A percentile compares a stretch with the other conserved stretches of the same genome.
Evolutionary conservation across 2,329 filamentous ascomycete genomes (phyloP).

Genomic region (Huntiella moniliformis): DNA sequence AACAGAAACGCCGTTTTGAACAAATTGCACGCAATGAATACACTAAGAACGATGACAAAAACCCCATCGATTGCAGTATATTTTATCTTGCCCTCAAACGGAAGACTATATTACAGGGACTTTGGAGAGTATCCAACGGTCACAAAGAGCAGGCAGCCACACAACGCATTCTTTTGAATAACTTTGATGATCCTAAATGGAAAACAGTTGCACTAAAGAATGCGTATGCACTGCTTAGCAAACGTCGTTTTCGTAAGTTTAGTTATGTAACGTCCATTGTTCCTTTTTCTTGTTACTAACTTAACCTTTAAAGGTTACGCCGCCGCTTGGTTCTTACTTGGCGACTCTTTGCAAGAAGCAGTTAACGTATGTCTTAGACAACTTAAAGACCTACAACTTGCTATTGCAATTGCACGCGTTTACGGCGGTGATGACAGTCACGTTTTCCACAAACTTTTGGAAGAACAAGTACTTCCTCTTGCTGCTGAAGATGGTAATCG

Average conservation of each 20-base stretch:
- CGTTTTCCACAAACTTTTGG: conserved; percentile 52
- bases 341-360: conserved; percentile 67
- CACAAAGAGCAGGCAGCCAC: conserved; percentile 72
- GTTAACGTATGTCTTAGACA: conserved; percentile 75
- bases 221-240: conserved; percentile 84
- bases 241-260: conserved; percentile 57
- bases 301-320: conserved; percentile 51
- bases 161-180: conserved; percentile 63
- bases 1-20: conserved; percentile 40
- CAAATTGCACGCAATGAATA: conserved; percentile 86
- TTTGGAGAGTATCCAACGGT: conserved; percentile 91
- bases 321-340: conserved; percentile 86
- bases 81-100: conserved; percentile 84
- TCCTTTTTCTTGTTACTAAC: not conserved
- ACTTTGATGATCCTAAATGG: conserved; percentile 77
- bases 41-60: conserved; percentile 67
- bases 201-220: conserved; percentile 84
- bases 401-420: conserved; percentile 69
- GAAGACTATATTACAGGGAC: conserved; percentile 71
- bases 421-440: conserved; percentile 73
- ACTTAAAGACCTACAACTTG: conserved; percentile 73
- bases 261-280: not conserved
- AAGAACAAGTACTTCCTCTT: conserved; percentile 58
- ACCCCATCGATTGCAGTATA: conserved; percentile 76
- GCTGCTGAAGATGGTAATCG: conserved; percentile 70